Percentiles rank a stretch among this genome's conserved stretches.
Evolutionary conservation across 2,329 filamentous ascomycete species (phyloP).

Genomic region (Tympanopsis confertula): DNA sequence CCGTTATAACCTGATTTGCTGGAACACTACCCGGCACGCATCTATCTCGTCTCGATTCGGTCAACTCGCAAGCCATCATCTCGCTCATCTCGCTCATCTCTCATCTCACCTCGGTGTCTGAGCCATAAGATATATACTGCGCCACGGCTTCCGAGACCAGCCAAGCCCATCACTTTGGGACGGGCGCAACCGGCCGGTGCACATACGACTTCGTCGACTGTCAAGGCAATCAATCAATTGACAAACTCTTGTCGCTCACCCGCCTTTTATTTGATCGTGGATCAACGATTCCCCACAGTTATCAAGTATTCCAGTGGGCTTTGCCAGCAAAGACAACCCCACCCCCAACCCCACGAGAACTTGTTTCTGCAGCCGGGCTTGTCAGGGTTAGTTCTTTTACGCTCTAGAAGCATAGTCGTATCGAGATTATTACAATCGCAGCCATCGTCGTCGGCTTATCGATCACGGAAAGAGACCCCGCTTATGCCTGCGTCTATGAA

Average conservation of each 20-base stretch:
- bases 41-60: conserved; percentile 3
- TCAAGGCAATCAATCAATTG: no score
- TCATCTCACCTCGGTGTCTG: neutral
- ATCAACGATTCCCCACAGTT: neutral
- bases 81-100: neutral
- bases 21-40: conserved; percentile 12
- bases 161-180: neutral
- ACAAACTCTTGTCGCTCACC: no score
- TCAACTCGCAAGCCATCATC: conserved; percentile 1
- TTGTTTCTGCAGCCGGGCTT: neutral
- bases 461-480: no score
- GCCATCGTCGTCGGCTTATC: no score
- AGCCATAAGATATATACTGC: no score
- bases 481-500: conserved; percentile 5
- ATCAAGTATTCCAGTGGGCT: neutral
- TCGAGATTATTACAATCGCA: no score
- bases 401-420: no score
- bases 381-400: no score
- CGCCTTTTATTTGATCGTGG: neutral
- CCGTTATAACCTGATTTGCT: conserved; percentile 33
- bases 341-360: neutral
- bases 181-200: neutral
- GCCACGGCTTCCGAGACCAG: neutral
- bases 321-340: neutral
- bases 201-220: neutral